A percentile compares a stretch with the other conserved stretches of the same genome.
phyloP scores from a whole-genome alignment of 768 basidiomycete species.

The Serendipita vermifera region DNA sequence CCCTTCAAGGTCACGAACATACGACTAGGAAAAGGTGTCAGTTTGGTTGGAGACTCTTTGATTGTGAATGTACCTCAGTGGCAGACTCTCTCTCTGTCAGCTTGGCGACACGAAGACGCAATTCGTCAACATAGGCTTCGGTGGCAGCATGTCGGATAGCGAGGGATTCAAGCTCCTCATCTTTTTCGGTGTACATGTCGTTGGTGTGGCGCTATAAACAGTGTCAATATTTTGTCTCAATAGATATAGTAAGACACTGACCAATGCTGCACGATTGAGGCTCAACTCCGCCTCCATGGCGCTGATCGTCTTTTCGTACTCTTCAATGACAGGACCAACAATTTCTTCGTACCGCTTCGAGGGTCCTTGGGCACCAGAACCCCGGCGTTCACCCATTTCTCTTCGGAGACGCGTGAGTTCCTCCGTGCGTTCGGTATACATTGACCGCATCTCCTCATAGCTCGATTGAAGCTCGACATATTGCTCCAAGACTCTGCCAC shows the following conservation, averaged over 20 bases:
- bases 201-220: constrained; percentile 55
- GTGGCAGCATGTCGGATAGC: constrained; percentile 61
- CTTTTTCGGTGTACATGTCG: constrained; percentile 85
- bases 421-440: constrained; percentile 79
- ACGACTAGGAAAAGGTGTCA: constrained; percentile 43
- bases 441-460: constrained; percentile 70
- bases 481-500: constrained; percentile 65
- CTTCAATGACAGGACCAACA: constrained; percentile 94
- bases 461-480: constrained; percentile 76
- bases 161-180: constrained; percentile 57
- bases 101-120: constrained; percentile 66
- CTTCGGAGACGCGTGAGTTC: constrained; percentile 69
- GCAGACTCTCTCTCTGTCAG: constrained; percentile 78
- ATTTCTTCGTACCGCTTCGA: constrained; percentile 80
- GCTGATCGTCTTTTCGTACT: constrained; percentile 94
- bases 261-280: constrained; percentile 70
- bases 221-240: neutral
- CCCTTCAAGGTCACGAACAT: constrained; percentile 86
- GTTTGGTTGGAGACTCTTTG: constrained; percentile 11
- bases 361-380: constrained; percentile 44
- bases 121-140: constrained; percentile 78
- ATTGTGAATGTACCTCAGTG: constrained; percentile 55
- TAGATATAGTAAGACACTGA: constrained; percentile 13
- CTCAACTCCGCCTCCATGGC: constrained; percentile 89
- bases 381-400: constrained; percentile 64